These are phyloP conservation scores for Diplodia seriata DNA, from an alignment of 2,329 filamentous ascomycete genomes.

Conservation along the genomic window DNA sequence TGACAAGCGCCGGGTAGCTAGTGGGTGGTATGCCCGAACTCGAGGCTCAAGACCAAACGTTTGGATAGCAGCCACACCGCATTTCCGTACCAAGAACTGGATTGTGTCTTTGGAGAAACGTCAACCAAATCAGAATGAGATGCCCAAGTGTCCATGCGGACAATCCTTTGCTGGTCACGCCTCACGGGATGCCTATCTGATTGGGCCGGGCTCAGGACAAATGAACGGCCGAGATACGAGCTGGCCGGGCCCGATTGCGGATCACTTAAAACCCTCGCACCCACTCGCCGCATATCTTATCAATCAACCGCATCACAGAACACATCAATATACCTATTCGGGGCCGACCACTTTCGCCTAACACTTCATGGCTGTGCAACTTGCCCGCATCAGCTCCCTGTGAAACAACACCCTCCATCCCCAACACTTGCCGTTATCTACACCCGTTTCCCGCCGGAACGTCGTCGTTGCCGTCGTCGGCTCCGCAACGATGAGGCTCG, in stretches of 20 bases:
- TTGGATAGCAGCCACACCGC: neutral
- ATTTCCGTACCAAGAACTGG: neutral
- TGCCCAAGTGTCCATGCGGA: neutral
- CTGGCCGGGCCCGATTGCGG: neutral
- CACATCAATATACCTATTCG: constrained; percentile 2
- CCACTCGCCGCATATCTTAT: constrained; percentile 15
- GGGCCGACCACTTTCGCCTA: neutral
- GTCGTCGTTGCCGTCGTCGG: neutral
- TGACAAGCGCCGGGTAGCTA: neutral
- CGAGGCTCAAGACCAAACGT: neutral
- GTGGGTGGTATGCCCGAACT: neutral
- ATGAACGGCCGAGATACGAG: constrained; percentile 8
- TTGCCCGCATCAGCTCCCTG: constrained; percentile 1
- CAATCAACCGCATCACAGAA: constrained; percentile 11
- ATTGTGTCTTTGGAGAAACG: neutral
- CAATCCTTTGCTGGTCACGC: neutral
- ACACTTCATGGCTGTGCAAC: constrained; percentile 16
- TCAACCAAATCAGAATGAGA: neutral
- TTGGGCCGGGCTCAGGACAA: constrained; percentile 16
- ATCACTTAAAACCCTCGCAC: constrained; percentile 10
- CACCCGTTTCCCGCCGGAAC: neutral
- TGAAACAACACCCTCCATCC: neutral
- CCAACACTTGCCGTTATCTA: neutral
- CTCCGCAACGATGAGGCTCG: constrained; percentile 2
- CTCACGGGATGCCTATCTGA: neutral